Conservation (phyloP, 441 rosid species). For the Daphne laureola region DNA sequence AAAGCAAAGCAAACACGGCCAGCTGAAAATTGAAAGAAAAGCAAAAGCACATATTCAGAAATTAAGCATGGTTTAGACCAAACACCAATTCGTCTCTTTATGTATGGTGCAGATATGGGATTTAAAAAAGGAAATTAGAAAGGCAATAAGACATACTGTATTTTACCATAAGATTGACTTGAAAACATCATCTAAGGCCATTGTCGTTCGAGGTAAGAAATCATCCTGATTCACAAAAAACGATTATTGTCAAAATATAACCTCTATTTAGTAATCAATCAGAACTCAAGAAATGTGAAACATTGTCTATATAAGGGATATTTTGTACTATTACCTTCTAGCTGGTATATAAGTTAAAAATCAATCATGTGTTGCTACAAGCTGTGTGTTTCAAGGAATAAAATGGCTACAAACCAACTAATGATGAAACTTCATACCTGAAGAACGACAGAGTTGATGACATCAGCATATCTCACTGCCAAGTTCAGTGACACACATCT, state of each 20-base stretch:
- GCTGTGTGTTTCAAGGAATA: conserved; percentile 2
- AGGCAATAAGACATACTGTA: conserved; percentile 32
- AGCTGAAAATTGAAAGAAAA: conserved; percentile 33
- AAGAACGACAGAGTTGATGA: conserved; percentile 71
- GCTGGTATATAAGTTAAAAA: background rate
- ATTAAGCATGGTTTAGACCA: too few species aligned
- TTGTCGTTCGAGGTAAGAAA: conserved; percentile 81
- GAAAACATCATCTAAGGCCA: conserved; percentile 73
- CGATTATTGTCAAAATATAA: conserved; percentile 18
- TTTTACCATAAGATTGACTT: conserved; percentile 79
- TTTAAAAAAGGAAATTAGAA: conserved; percentile 6
- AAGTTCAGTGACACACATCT: conserved; percentile 83
- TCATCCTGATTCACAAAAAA: conserved; percentile 58
- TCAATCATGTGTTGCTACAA: background rate
- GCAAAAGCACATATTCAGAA: background rate
- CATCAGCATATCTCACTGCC: conserved; percentile 83
- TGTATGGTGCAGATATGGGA: background rate
- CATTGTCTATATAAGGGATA: too few species aligned
- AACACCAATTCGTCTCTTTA: background rate
- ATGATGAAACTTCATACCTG: conserved; percentile 39
- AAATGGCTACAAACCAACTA: background rate
- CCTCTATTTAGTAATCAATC: background rate
- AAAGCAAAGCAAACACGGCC: conserved; percentile 80
- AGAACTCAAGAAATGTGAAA: background rate
- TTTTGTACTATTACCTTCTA: background rate